Evolutionary conservation across 257 asterid species (phyloP), one percentile per base, ranked within the genome.

Genomic region (Eustoma russellianum): DNA sequence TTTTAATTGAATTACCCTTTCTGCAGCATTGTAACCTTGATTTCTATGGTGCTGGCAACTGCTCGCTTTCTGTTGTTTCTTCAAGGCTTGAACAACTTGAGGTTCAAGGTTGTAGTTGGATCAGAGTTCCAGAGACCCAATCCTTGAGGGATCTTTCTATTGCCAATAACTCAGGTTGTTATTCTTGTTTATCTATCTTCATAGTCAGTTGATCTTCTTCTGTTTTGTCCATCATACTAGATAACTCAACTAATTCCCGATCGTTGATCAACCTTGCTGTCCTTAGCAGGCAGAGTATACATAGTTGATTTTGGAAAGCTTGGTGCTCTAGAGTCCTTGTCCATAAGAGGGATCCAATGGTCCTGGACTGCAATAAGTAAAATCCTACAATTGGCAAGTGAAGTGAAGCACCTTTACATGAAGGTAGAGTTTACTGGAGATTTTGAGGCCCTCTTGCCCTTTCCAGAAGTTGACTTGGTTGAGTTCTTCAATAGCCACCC

Each of bases 351-450:
- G 51, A 79, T 92, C 14, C 94, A 88, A 61, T 92, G 97, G 99
- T 67, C 91, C 64, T 92, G 99, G 99, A 77, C 70, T 70, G 96
- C 94, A 16, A 62, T 88, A 61, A 81, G 79, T 70, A 77, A 68
- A 54, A 54, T 92, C 77, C 91, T 92, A 53, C 93, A 70, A 44
- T 67, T 88, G 93, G 95, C 97, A 5, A 67, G 77, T 53, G 97
- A 88, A 52, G 94, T 92, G 61, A 85, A 92, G 73, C 87, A 92
- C 53, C 94, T 92, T 50, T 85, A 63, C 65, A 88, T 88, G 99
- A 92, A 88, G 71, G 94, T 92, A 50, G 99, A 92, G 66, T 92
- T 92, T 77, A 77, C 97, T 0, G 97, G 97, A 11, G 71, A 88
- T 56, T 70, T 71, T 11, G 88, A 79, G 54, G 63, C 71, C 34